Evolutionary conservation across 176 grass and related monocot species (phyloP).

Genomic region (Rhipidocladum racemiflorum): DNA sequence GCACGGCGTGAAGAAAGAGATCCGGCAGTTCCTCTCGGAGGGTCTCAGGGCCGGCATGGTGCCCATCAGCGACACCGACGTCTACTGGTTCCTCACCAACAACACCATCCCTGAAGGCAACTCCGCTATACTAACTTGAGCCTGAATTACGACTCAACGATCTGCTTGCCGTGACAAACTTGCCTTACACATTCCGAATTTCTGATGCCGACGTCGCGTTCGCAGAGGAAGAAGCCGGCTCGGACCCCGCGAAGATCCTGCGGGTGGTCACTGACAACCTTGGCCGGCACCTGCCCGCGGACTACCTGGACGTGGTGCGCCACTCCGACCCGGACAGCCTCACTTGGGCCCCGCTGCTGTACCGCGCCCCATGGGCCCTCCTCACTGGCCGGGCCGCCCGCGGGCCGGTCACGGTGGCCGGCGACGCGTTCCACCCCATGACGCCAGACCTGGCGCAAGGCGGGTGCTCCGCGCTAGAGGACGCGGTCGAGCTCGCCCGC

Average conservation of each 20-base stretch:
- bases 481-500: slow-evolving; percentile 41
- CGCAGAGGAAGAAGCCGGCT: too few species aligned
- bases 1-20: slow-evolving; percentile 43
- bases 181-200: too few species aligned
- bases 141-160: too few species aligned
- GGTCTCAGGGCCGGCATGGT: slow-evolving; percentile 49
- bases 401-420: slow-evolving; percentile 37
- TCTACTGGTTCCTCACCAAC: neutral
- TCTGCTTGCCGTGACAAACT: too few species aligned
- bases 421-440: slow-evolving; percentile 64
- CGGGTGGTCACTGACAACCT: too few species aligned
- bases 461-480: slow-evolving; percentile 55
- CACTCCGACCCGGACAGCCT: slow-evolving; percentile 32
- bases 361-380: slow-evolving; percentile 34
- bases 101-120: too few species aligned
- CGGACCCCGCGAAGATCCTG: too few species aligned
- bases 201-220: too few species aligned
- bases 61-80: slow-evolving; percentile 36
- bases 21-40: slow-evolving; percentile 41
- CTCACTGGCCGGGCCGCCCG: slow-evolving; percentile 5
- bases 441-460: slow-evolving; percentile 58
- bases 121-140: too few species aligned
- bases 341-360: slow-evolving; percentile 51
- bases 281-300: neutral
- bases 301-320: slow-evolving; percentile 47